Percentiles rank a stretch among this genome's conserved stretches.
phyloP scores from a whole-genome alignment of 306 rosid genomes.

The Vachellia pachyceras region DNA sequence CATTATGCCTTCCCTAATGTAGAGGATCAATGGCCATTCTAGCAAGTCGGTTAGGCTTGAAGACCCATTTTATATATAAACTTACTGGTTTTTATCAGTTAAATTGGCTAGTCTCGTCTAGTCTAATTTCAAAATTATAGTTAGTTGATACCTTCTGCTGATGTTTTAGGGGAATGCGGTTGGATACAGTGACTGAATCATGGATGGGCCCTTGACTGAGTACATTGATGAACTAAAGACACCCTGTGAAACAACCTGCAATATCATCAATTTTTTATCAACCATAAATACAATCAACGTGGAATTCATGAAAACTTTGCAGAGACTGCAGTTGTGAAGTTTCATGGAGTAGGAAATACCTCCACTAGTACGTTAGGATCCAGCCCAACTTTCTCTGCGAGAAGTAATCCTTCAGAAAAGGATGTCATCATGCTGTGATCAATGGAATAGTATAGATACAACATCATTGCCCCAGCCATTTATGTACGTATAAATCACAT shows the following conservation, averaged over 20 bases:
- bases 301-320: constrained; percentile 13
- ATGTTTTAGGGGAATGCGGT: constrained; percentile 92
- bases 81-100: not conserved
- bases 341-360: constrained; percentile 55
- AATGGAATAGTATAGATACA: constrained; percentile 25
- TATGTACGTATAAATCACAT: constrained; percentile 28
- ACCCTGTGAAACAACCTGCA: constrained; percentile 94
- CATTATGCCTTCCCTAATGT: not conserved
- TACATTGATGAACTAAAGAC: constrained; percentile 95
- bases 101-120: not conserved
- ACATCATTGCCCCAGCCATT: constrained; percentile 31
- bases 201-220: constrained; percentile 84
- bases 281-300: not conserved
- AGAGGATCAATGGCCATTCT: not conserved
- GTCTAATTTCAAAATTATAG: constrained; percentile 12
- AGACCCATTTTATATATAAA: not conserved
- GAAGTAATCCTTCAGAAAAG: constrained; percentile 94
- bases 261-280: constrained; percentile 21
- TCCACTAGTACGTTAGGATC: constrained; percentile 82
- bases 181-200: constrained; percentile 84
- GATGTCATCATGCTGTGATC: constrained; percentile 93
- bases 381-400: constrained; percentile 84
- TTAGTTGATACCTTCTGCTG: constrained; percentile 82
- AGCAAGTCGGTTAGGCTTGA: not conserved
- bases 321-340: constrained; percentile 11